Evolutionary conservation across 2,329 filamentous ascomycete species (phyloP).

Genomic region (Plectosphaerella plurivora): DNA sequence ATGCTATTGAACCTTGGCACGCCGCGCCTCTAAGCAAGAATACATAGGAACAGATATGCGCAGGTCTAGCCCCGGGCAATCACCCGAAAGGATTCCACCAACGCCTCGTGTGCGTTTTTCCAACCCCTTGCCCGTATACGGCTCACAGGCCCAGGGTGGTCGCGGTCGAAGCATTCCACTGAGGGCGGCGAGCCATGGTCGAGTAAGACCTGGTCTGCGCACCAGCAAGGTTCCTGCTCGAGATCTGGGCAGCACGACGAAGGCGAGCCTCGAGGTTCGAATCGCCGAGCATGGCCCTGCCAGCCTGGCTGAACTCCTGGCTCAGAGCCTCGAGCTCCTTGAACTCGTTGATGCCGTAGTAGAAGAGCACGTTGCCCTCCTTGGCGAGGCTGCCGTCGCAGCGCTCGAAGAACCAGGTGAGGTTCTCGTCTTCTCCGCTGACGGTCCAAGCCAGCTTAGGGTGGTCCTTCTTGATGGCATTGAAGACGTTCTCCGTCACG

Average conservation of each 20-base stretch:
- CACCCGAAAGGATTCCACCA: too few species aligned
- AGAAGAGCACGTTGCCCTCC: conserved; percentile 89
- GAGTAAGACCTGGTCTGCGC: conserved; percentile 56
- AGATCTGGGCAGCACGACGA: conserved; percentile 69
- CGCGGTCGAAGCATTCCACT: conserved; percentile 15
- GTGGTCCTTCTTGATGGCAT: conserved; percentile 89
- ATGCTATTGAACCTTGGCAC: too few species aligned
- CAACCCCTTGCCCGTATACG: too few species aligned
- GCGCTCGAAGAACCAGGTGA: conserved; percentile 98
- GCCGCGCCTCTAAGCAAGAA: too few species aligned
- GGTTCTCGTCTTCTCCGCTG: conserved; percentile 90
- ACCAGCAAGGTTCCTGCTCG: conserved; percentile 44
- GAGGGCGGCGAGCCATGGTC: conserved; percentile 41
- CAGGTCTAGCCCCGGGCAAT: too few species aligned
- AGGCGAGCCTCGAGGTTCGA: conserved; percentile 85
- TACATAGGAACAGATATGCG: too few species aligned
- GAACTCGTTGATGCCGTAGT: conserved; percentile 82
- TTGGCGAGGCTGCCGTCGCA: conserved; percentile 85
- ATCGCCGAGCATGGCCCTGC: conserved; percentile 82
- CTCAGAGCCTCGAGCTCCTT: conserved; percentile 81
- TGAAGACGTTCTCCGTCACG: conserved; percentile 91
- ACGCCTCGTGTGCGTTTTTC: too few species aligned
- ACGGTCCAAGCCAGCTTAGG: conserved; percentile 94
- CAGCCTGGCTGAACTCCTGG: conserved; percentile 77
- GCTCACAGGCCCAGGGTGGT: neutral